Evolutionary conservation across 2,329 filamentous ascomycete genomes (phyloP).

Genomic region (Trematosphaeria pertusa): DNA sequence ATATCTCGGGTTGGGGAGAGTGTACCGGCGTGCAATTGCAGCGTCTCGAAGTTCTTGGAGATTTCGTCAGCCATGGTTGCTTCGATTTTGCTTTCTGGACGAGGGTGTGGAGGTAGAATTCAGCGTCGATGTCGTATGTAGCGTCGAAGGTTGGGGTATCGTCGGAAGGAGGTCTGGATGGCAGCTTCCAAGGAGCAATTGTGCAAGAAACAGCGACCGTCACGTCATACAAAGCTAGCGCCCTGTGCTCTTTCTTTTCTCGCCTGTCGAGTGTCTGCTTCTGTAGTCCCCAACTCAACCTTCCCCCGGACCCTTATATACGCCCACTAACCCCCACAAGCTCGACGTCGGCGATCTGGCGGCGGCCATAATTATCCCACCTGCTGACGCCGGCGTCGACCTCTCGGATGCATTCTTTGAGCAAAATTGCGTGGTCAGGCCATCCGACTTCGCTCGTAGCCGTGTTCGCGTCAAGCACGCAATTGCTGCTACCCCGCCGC

Average conservation of each 20-base stretch:
- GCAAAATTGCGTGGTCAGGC: slow-evolving; percentile 1
- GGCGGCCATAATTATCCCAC: background rate
- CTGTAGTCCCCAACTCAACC: background rate
- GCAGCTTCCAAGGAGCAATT: slow-evolving; percentile 15
- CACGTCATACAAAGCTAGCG: slow-evolving; percentile 33
- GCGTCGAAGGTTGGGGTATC: too few species aligned
- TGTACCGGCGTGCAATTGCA: slow-evolving; percentile 59
- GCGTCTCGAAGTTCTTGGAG: slow-evolving; percentile 57
- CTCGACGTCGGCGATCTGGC: slow-evolving; percentile 14
- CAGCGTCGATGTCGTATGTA: too few species aligned
- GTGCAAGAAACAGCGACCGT: slow-evolving; percentile 22
- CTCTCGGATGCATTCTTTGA: slow-evolving; percentile 3
- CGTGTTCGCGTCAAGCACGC: slow-evolving; percentile 16
- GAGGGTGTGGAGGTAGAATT: background rate
- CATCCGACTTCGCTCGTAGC: slow-evolving; percentile 3
- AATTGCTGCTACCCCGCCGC: slow-evolving; percentile 19
- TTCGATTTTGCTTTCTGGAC: slow-evolving; percentile 21
- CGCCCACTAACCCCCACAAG: background rate
- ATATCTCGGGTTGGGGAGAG: background rate
- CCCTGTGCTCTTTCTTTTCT: slow-evolving; percentile 12
- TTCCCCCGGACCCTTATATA: slow-evolving; percentile 3
- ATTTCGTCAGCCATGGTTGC: slow-evolving; percentile 48
- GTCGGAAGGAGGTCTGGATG: too few species aligned
- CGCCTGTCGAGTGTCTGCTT: slow-evolving; percentile 1
- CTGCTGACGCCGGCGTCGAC: background rate